Conservation (phyloP, 371 early-diverging fungal genomes). For the Mucor mucedo region DNA sequence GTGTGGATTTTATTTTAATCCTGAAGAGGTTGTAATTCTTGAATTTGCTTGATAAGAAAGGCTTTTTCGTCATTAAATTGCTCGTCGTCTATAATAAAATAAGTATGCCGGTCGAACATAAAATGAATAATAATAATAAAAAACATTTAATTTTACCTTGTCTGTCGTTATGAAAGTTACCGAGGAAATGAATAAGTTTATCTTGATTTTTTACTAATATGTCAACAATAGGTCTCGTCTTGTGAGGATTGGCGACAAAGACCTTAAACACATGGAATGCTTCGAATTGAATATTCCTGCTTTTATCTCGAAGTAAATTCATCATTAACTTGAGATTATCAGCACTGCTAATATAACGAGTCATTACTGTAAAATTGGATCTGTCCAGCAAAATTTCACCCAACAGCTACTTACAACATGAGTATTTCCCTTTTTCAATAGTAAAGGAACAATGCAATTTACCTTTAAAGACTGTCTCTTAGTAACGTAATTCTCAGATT, state of each 20-base stretch:
- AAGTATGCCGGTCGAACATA: background rate
- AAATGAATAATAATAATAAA: background rate
- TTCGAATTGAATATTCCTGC: slow-evolving; percentile 97
- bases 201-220: slow-evolving; percentile 93
- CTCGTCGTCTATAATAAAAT: slow-evolving; percentile 80
- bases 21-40: slow-evolving; percentile 56
- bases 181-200: slow-evolving; percentile 84
- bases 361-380: slow-evolving; percentile 95
- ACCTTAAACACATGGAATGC: slow-evolving; percentile 99
- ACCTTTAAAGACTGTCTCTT: slow-evolving; percentile 97
- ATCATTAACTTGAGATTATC: slow-evolving; percentile 97
- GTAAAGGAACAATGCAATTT: slow-evolving; percentile 12
- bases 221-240: slow-evolving; percentile 89
- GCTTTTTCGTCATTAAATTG: slow-evolving; percentile 98
- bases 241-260: slow-evolving; percentile 98
- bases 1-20: slow-evolving; percentile 32
- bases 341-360: slow-evolving; percentile 88
- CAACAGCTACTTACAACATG: slow-evolving; percentile 67
- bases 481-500: slow-evolving; percentile 95
- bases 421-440: background rate
- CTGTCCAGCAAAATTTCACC: slow-evolving; percentile 97
- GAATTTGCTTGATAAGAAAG: slow-evolving; percentile 92
- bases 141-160: slow-evolving; percentile 62
- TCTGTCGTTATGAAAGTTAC: slow-evolving; percentile 93
- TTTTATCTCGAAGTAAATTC: slow-evolving; percentile 92